Conservation (phyloP, 139 green algal species). For the Chlamydomonas applanata region DNA sequence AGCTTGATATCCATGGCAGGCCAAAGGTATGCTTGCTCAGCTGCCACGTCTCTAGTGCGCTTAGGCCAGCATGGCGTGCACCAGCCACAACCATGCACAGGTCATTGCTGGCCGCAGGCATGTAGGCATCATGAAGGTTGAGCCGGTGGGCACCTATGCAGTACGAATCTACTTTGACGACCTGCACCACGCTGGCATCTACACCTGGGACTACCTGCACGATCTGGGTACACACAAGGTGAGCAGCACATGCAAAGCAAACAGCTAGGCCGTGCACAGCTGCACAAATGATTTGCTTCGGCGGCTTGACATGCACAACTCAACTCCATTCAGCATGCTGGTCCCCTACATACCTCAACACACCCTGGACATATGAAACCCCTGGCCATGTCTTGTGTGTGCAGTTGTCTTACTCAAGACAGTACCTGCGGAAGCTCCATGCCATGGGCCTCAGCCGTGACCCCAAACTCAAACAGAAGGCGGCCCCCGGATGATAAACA, state of each 20-base stretch:
- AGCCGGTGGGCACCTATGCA: constrained; percentile 65
- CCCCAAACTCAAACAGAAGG: neutral
- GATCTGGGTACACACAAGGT: constrained; percentile 42
- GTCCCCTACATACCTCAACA: too few relatives aligned
- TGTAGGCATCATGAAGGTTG: constrained; percentile 60
- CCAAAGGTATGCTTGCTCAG: too few relatives aligned
- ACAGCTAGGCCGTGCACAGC: neutral
- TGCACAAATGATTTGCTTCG: neutral
- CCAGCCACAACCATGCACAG: constrained; percentile 17
- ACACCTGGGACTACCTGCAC: constrained; percentile 57
- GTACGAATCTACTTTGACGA: constrained; percentile 63
- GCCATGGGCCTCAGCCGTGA: neutral
- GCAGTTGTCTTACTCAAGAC: neutral
- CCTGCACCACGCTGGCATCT: constrained; percentile 55
- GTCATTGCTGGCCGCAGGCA: constrained; percentile 51
- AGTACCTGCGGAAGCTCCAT: constrained; percentile 1
- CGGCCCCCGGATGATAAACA: too few relatives aligned
- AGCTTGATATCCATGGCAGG: too few relatives aligned
- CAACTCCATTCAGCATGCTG: too few relatives aligned
- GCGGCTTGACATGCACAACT: too few relatives aligned
- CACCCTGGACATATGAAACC: neutral
- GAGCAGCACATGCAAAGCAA: constrained; percentile 4
- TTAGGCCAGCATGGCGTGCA: too few relatives aligned
- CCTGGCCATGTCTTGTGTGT: neutral
- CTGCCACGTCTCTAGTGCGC: too few relatives aligned